Evolutionary conservation across 2,329 filamentous ascomycete species (phyloP), one percentile per base, ranked within the genome.

Genomic region (Claviceps maximensis): DNA sequence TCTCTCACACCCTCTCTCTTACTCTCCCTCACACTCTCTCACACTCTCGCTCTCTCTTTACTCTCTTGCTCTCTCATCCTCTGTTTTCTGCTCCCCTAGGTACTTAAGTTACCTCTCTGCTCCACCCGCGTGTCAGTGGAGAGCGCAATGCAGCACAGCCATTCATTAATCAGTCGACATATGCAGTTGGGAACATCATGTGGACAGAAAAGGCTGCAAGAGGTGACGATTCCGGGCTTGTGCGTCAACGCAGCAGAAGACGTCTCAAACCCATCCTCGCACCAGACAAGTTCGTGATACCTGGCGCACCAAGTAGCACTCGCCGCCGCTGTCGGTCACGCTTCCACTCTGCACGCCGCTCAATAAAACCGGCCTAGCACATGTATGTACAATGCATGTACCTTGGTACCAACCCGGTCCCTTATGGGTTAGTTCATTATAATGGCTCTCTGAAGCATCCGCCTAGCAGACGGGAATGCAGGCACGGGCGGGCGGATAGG

Each of bases 401-500:
- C 15, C 23, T 8, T 27, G 21, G 15, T 46, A 17, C 13, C n/a
- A n/a, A n/a, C n/a, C n/a, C n/a, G n/a, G n/a, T n/a, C n/a, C n/a
- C n/a, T n/a, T n/a, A n/a, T n/a, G n/a, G n/a, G n/a, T n/a, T 21
- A 29, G 29, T 29, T 29, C 4, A 4, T 29, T 29, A 29, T 29
- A 29, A 29, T 5, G 29, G 29, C 29, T 29, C 9, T 29, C 4
- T 29, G 4, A 29, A n/a, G n/a, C n/a, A n/a, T n/a, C n/a, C 56
- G n/a, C 40, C 52, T 49, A 48, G 54, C 50, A 54, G 53, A 58
- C 64, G 65, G 66, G 66, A 68, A 66, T 65, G 66, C 61, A 65
- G 63, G 62, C 62, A 57, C 58, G 63, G 65, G 60, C 64, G 63
- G 65, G 59, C 64, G 64, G 65, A 64, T 67, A 62, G 66, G 56